Conservation (phyloP, 352 stramenopile species). For the Phytophthora capsici region DNA sequence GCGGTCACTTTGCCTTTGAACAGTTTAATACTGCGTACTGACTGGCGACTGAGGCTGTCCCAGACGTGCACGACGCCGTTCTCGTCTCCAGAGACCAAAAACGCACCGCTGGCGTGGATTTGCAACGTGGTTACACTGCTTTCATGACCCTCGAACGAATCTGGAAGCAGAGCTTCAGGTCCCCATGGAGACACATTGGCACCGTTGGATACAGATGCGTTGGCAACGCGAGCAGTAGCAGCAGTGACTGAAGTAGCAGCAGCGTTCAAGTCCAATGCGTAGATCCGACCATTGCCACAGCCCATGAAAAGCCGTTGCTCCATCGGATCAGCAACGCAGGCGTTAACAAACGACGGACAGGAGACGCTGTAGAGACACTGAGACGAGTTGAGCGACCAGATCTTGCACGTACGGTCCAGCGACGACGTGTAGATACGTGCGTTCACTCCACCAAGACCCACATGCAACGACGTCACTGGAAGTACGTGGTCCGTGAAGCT, state of each 20-base stretch:
- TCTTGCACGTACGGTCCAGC: constrained; percentile 80
- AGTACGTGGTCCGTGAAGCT: constrained; percentile 85
- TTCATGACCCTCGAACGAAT: constrained; percentile 76
- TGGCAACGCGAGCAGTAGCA: constrained; percentile 57
- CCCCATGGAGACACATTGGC: constrained; percentile 44
- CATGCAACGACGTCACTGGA: constrained; percentile 73
- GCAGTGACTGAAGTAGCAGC: constrained; percentile 60
- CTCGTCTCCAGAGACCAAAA: constrained; percentile 71
- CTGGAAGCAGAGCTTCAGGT: constrained; percentile 46
- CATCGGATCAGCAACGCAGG: constrained; percentile 61
- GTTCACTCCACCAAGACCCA: constrained; percentile 69
- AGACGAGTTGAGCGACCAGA: constrained; percentile 63
- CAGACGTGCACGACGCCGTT: constrained; percentile 65
- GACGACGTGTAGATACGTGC: constrained; percentile 79
- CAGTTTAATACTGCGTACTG: constrained; percentile 66
- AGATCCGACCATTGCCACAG: constrained; percentile 76
- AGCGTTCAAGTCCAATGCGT: constrained; percentile 70
- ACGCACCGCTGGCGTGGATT: constrained; percentile 61
- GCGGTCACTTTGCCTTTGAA: constrained; percentile 70
- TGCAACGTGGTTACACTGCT: constrained; percentile 61
- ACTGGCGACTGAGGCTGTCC: constrained; percentile 72
- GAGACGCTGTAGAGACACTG: constrained; percentile 74
- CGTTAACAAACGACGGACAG: constrained; percentile 75
- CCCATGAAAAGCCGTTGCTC: constrained; percentile 78
- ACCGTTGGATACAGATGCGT: constrained; percentile 21